A percentile compares a stretch with the other conserved stretches of the same genome.
These are phyloP conservation scores for Daldinia childiae DNA, from an alignment of 495 filamentous ascomycete species.

Conservation along the genomic window DNA sequence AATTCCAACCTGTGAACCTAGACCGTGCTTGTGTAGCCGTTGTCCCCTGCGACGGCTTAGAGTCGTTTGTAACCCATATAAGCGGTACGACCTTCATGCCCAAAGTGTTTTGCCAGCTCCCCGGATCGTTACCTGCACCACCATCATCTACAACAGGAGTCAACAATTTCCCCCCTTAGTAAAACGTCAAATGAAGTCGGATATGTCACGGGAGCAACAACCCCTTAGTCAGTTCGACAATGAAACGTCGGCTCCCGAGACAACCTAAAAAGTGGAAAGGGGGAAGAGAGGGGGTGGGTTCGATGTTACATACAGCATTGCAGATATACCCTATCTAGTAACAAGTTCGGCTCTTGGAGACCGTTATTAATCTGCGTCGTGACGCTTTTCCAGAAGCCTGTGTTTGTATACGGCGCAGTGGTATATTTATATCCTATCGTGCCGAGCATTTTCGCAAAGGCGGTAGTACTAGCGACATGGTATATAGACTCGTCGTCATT, in stretches of 20 bases:
- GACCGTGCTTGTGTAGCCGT: conserved; percentile 49
- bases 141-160: conserved; percentile 44
- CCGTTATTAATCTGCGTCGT: conserved; percentile 46
- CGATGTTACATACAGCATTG: conserved; percentile 44
- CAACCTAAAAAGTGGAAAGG: background rate
- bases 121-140: conserved; percentile 52
- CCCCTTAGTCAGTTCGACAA: background rate
- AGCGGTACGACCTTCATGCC: conserved; percentile 57
- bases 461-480: conserved; percentile 50
- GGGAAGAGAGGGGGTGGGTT: background rate
- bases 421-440: conserved; percentile 52
- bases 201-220: background rate
- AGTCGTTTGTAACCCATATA: conserved; percentile 57
- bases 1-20: conserved; percentile 48
- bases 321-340: conserved; percentile 53
- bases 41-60: conserved; percentile 51
- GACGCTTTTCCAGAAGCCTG: conserved; percentile 47
- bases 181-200: background rate
- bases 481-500: conserved; percentile 58
- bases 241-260: background rate
- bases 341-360: conserved; percentile 31
- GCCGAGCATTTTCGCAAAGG: conserved; percentile 54
- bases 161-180: background rate
- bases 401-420: conserved; percentile 53
- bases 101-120: conserved; percentile 47